Conservation (phyloP, 768 basidiomycete species). For the Tylopilus sp. region DNA sequence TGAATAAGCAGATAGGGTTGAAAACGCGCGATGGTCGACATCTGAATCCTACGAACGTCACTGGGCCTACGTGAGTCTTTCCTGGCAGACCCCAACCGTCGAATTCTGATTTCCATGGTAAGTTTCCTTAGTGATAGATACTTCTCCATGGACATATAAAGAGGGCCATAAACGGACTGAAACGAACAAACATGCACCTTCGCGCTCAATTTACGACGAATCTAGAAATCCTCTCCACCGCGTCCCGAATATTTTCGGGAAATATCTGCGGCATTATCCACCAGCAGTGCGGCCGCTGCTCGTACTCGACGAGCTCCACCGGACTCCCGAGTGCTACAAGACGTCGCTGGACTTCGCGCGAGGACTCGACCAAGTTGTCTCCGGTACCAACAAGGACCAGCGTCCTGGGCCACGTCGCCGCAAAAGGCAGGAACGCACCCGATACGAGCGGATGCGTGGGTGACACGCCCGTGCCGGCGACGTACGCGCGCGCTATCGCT, state of each 20-base stretch:
- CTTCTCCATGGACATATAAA: too few relatives aligned
- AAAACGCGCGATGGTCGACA: too few relatives aligned
- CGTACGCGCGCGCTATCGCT: not conserved
- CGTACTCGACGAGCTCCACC: constrained; percentile 26
- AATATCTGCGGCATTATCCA: constrained; percentile 19
- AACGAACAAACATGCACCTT: too few relatives aligned
- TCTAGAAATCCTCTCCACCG: constrained; percentile 8
- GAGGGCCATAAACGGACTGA: too few relatives aligned
- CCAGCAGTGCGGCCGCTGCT: constrained; percentile 21
- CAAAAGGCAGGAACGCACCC: constrained; percentile 12
- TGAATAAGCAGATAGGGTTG: too few relatives aligned
- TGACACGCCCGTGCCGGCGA: constrained; percentile 9
- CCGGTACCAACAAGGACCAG: constrained; percentile 19
- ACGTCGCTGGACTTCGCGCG: constrained; percentile 7
- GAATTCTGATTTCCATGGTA: too few relatives aligned
- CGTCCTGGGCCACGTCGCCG: constrained; percentile 20
- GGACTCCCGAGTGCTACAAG: not conserved
- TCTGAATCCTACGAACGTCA: too few relatives aligned
- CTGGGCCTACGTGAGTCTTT: too few relatives aligned
- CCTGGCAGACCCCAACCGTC: too few relatives aligned
- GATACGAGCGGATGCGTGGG: constrained; percentile 19
- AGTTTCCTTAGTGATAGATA: too few relatives aligned
- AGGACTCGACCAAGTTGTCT: constrained; percentile 12
- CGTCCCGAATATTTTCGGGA: constrained; percentile 9
- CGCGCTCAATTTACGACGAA: constrained; percentile 4